These are phyloP conservation scores for Metschnikowia continentalis DNA, from an alignment of 805 yeast species.

Conservation along the genomic window DNA sequence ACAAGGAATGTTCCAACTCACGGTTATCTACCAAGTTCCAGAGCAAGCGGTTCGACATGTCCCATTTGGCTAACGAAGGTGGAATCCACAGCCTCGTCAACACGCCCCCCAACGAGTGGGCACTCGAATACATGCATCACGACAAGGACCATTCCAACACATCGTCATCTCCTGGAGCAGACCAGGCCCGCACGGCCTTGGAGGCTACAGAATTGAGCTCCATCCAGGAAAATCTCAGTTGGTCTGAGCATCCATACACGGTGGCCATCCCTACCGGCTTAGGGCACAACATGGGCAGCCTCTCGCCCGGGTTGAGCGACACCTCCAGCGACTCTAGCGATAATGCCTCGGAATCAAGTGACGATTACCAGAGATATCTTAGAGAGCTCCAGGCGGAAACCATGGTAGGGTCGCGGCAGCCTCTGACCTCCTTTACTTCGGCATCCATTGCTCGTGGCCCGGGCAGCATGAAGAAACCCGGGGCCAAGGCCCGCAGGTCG, in stretches of 20 bases:
- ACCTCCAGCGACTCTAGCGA: slow-evolving; percentile 7
- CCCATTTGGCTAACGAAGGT: slow-evolving; percentile 10
- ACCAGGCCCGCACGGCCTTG: background rate
- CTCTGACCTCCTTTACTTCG: slow-evolving; percentile 18
- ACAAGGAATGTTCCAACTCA: slow-evolving; percentile 55
- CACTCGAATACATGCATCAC: slow-evolving; percentile 6
- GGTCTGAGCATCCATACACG: background rate
- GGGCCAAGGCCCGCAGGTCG: slow-evolving; percentile 4
- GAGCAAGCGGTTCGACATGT: slow-evolving; percentile 33
- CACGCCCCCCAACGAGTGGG: slow-evolving; percentile 16
- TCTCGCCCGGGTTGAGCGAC: slow-evolving; percentile 10
- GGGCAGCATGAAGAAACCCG: slow-evolving; percentile 9
- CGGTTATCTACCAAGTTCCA: slow-evolving; percentile 45
- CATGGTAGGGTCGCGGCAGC: slow-evolving; percentile 12
- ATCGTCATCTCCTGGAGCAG: slow-evolving; percentile 16
- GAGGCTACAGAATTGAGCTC: background rate
- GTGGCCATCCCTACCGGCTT: background rate
- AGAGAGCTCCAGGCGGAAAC: slow-evolving; percentile 13
- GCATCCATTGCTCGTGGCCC: slow-evolving; percentile 14
- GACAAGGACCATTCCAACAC: slow-evolving; percentile 14
- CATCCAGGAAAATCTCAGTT: background rate
- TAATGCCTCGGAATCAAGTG: slow-evolving; percentile 1
- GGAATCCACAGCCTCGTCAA: slow-evolving; percentile 11
- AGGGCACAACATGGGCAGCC: slow-evolving; percentile 4
- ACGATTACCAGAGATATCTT: slow-evolving; percentile 21